Conservation (phyloP, 352 stramenopile genomes). For the Pythium periplocum region DNA sequence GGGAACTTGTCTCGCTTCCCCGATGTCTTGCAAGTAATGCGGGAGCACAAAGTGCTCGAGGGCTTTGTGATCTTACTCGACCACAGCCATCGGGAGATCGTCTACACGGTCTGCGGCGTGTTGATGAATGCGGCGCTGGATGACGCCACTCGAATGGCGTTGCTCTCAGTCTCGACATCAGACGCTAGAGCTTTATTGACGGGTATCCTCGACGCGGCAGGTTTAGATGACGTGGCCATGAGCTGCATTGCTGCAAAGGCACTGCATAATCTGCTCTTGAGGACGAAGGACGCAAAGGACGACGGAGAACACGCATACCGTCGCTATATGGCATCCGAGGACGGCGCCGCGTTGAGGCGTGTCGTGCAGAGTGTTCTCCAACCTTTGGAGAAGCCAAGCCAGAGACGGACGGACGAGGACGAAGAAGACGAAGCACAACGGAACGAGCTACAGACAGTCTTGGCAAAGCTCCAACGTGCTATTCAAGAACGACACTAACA, state of each 20-base stretch:
- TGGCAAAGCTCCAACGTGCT: too few relatives aligned
- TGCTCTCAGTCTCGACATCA: conserved; percentile 16
- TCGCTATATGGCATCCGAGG: not conserved
- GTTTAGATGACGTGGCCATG: conserved; percentile 60
- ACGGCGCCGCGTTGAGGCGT: conserved; percentile 16
- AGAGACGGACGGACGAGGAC: conserved; percentile 3
- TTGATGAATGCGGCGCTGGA: conserved; percentile 84
- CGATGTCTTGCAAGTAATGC: conserved; percentile 54
- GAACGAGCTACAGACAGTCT: too few relatives aligned
- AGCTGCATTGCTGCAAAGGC: conserved; percentile 75
- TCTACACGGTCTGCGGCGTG: conserved; percentile 72
- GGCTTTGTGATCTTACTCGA: conserved; percentile 72
- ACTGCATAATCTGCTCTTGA: conserved; percentile 77
- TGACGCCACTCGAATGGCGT: conserved; percentile 17
- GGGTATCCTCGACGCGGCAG: conserved; percentile 50
- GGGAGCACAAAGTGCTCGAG: conserved; percentile 51
- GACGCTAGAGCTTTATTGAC: conserved; percentile 41
- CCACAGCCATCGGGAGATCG: conserved; percentile 73
- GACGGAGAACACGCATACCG: not conserved
- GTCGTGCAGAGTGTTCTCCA: conserved; percentile 27
- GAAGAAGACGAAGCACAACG: conserved; percentile 6
- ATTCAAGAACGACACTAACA: too few relatives aligned
- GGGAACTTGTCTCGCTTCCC: conserved; percentile 80
- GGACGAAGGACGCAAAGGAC: conserved; percentile 7
- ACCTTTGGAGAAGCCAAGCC: conserved; percentile 9